These are phyloP conservation scores for Monosporascus sp. DNA, from an alignment of 2,329 filamentous ascomycete species.

Conservation along the genomic window DNA sequence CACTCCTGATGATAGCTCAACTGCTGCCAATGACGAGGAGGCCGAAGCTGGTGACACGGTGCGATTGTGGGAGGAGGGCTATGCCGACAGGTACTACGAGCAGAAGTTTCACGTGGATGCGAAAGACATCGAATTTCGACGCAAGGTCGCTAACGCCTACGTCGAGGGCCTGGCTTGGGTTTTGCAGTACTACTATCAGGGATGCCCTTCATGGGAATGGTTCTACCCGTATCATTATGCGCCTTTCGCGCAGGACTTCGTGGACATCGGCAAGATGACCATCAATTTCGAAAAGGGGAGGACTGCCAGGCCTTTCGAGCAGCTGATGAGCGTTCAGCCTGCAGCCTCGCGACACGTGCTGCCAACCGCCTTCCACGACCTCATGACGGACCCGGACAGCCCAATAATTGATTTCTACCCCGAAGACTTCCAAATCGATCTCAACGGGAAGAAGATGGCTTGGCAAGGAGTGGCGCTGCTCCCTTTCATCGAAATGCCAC, in stretches of 20 bases:
- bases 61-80: conserved; percentile 90
- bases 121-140: conserved; percentile 77
- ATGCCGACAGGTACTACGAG: conserved; percentile 92
- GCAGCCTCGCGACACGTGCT: conserved; percentile 90
- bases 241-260: conserved; percentile 93
- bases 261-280: conserved; percentile 72
- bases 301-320: conserved; percentile 89
- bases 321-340: conserved; percentile 95
- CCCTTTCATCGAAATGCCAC: conserved; percentile 92
- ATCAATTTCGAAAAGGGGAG: conserved; percentile 79
- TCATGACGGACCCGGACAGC: conserved; percentile 86
- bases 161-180: conserved; percentile 96
- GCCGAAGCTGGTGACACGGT: conserved; percentile 67
- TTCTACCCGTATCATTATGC: conserved; percentile 99
- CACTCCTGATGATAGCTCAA: conserved; percentile 55
- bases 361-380: conserved; percentile 77
- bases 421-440: conserved; percentile 83
- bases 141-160: conserved; percentile 85
- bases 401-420: conserved; percentile 98
- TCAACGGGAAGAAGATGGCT: conserved; percentile 97
- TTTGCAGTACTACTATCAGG: conserved; percentile 94
- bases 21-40: conserved; percentile 52
- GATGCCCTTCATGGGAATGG: conserved; percentile 98
- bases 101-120: conserved; percentile 89
- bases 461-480: conserved; percentile 95